Percentiles rank a stretch among this genome's conserved stretches.
These are phyloP conservation scores for Microdochium paspali DNA, from an alignment of 2,329 filamentous ascomycete species.

Conservation along the genomic window DNA sequence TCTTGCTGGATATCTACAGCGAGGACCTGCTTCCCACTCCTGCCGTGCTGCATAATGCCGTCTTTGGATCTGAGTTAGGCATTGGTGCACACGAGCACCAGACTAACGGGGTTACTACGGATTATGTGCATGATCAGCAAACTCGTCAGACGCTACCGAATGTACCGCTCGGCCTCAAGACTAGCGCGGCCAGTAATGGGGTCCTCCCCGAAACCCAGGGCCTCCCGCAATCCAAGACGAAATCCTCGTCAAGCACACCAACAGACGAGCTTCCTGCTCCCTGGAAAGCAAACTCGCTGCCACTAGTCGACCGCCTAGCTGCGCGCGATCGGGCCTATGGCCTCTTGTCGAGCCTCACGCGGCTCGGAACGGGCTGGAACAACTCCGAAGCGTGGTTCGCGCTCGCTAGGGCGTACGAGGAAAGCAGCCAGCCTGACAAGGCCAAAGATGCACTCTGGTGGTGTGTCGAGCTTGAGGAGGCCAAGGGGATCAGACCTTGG, in stretches of 20 bases:
- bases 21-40: conserved; percentile 54
- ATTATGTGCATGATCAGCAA: neutral
- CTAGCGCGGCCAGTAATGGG: neutral
- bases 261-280: conserved; percentile 36
- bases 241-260: conserved; percentile 9
- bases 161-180: conserved; percentile 31
- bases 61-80: conserved; percentile 15
- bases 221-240: conserved; percentile 4
- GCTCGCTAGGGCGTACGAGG: conserved; percentile 78
- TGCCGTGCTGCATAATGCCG: conserved; percentile 31
- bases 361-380: conserved; percentile 82
- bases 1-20: conserved; percentile 78
- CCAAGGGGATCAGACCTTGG: conserved; percentile 72
- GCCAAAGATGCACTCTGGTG: conserved; percentile 93
- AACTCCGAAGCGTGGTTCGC: conserved; percentile 88
- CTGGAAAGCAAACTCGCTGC: conserved; percentile 52
- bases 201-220: conserved; percentile 3
- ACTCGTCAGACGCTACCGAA: conserved; percentile 23
- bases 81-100: too few relatives aligned
- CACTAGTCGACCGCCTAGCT: conserved; percentile 72
- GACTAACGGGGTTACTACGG: neutral
- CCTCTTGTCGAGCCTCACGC: conserved; percentile 73
- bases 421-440: conserved; percentile 75
- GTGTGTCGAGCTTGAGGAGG: conserved; percentile 92
- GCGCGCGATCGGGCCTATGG: conserved; percentile 83